Evolutionary conservation across 2,329 filamentous ascomycete genomes (phyloP), one percentile per base, ranked within the genome.

Genomic region (Bimuria novae-zelandiae): DNA sequence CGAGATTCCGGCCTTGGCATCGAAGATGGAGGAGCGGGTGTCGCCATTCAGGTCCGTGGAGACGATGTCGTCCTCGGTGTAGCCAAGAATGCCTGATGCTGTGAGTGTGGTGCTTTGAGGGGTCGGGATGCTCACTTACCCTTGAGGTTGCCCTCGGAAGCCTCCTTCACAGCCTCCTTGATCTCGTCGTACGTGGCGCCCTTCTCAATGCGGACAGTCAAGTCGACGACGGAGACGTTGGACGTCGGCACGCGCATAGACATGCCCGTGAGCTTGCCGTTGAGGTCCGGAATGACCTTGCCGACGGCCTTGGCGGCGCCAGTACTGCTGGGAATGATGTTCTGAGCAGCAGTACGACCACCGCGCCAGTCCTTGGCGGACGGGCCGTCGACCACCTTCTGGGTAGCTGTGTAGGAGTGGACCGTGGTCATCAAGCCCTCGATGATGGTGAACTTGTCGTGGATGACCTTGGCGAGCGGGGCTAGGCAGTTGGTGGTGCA

Each of bases 401-500:
- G 94, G 79, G 94, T 97, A 74, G 94, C 94, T 72, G 94, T 97
- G 89, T 97, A 97, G 73, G 94, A 97, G 89, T 99, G 94, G 79
- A 97, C 87, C 69, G 94, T 99, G 82, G 94, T 97, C 94, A 99
- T 99, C 73, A 97, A 88, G 86, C 93, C 94, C 87, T 99, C 94
- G 75, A 97, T 80, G 77, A 99, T 94, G 79, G 84, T 88, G 84
- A 89, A 99, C 81, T 97, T 95, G 86, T 97, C 93, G 87, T 99
- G 84, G 83, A 99, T 87, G 75, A 97, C 92, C 90, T 97, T 99
- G 84, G 94, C 94, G 65, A 99, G 89, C 77, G 94, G 94, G 79
- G 94, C 94, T 80, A 99, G 83, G 88, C 94, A 97, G 90, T 99
- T 99, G 85, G 94, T 97, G 79, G 94, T 99, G 91, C 94, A 97